Evolutionary conservation across 495 filamentous ascomycete species (phyloP).

Genomic region (Lindgomyces ingoldianus): DNA sequence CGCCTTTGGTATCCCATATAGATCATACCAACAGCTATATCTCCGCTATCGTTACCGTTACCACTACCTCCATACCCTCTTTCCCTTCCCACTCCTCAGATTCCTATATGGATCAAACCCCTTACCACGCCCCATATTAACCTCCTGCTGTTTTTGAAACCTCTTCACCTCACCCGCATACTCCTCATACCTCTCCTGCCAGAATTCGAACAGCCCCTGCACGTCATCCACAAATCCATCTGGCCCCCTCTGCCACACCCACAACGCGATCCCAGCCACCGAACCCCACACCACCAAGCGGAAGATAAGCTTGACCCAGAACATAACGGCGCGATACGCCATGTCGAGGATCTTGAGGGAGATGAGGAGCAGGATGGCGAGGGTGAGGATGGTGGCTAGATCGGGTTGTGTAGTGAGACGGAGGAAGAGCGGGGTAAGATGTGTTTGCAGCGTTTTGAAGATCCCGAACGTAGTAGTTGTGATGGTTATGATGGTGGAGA

Average conservation of each 20-base stretch:
- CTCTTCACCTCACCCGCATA: conserved; percentile 25
- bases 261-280: conserved; percentile 53
- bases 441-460: conserved; percentile 4
- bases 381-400: conserved; percentile 59
- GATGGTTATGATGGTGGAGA: conserved; percentile 11
- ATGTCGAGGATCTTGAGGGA: conserved; percentile 68
- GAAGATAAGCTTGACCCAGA: conserved; percentile 66
- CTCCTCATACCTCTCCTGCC: conserved; percentile 52
- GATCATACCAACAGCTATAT: background rate
- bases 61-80: background rate
- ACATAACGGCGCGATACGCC: conserved; percentile 67
- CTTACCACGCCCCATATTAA: conserved; percentile 16
- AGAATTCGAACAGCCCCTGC: conserved; percentile 55
- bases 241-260: conserved; percentile 64
- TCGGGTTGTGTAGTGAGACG: conserved; percentile 57
- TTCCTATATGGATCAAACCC: background rate
- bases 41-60: no score
- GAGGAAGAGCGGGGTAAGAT: conserved; percentile 33
- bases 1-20: background rate
- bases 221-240: conserved; percentile 61
- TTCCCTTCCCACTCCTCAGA: background rate
- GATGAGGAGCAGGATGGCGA: conserved; percentile 59
- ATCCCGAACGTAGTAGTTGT: conserved; percentile 7
- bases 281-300: conserved; percentile 60
- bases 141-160: conserved; percentile 28